Conservation (phyloP, 176 grass and related monocot genomes). For the Luzula sylvatica region DNA sequence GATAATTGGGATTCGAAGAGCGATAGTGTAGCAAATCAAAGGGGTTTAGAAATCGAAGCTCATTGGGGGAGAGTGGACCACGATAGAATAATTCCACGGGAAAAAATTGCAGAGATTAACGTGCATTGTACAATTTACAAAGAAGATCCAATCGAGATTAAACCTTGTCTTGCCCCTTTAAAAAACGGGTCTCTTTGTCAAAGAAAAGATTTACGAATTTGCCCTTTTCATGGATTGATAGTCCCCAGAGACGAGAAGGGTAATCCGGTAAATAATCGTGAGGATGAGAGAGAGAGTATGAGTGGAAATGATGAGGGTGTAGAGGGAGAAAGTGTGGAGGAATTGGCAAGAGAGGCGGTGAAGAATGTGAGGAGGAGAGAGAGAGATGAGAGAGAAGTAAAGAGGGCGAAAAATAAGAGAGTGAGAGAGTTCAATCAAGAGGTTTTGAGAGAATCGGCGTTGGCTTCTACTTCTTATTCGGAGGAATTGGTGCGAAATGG, state of each 20-base stretch:
- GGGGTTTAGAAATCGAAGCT: slow-evolving; percentile 65
- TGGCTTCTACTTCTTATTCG: slow-evolving; percentile 71
- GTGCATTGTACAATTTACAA: slow-evolving; percentile 70
- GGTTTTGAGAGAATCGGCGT: slow-evolving; percentile 56
- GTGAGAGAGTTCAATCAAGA: slow-evolving; percentile 78
- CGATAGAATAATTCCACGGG: slow-evolving; percentile 83
- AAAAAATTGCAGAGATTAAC: slow-evolving; percentile 87
- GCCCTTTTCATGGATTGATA: slow-evolving; percentile 86
- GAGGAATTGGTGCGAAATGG: slow-evolving; percentile 38
- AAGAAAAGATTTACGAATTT: slow-evolving; percentile 69
- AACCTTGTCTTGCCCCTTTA: slow-evolving; percentile 55
- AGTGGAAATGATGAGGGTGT: slow-evolving; percentile 17
- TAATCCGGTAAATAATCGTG: slow-evolving; percentile 22
- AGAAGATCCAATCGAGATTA: slow-evolving; percentile 63
- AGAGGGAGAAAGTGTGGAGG: slow-evolving; percentile 31
- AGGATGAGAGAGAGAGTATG: not conserved
- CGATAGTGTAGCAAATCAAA: slow-evolving; percentile 74
- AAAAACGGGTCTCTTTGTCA: slow-evolving; percentile 79
- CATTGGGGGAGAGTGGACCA: slow-evolving; percentile 95
- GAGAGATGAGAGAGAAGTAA: slow-evolving; percentile 38
- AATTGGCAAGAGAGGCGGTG: slow-evolving; percentile 45
- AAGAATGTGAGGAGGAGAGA: slow-evolving; percentile 61
- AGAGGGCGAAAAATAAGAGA: slow-evolving; percentile 47
- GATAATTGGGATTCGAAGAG: slow-evolving; percentile 52
- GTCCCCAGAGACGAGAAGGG: slow-evolving; percentile 42